Conservation (phyloP, 2,329 filamentous ascomycete species). For the Aureobasidium sp. region DNA sequence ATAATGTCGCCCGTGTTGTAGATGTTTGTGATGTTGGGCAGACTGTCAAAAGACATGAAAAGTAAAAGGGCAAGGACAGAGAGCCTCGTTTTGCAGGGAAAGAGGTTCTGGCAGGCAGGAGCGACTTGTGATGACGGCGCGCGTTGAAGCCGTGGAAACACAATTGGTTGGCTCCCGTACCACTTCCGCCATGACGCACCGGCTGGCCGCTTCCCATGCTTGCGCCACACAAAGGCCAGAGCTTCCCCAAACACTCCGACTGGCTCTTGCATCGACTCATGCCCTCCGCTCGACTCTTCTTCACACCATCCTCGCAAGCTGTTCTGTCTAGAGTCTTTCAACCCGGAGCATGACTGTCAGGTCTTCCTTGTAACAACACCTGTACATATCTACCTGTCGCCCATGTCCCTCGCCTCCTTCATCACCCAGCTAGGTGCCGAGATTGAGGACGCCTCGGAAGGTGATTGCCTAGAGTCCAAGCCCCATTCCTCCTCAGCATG, state of each 20-base stretch:
- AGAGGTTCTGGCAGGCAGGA: constrained; percentile 1
- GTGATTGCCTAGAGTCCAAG: constrained; percentile 10
- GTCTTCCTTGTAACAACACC: too few relatives aligned
- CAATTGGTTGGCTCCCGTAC: constrained; percentile 5
- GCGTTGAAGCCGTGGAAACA: neutral
- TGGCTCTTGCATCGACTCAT: neutral
- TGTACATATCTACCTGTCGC: neutral
- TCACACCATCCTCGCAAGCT: constrained; percentile 5
- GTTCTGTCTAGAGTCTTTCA: neutral
- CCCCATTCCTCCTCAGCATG: constrained; percentile 6
- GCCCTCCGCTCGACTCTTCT: neutral
- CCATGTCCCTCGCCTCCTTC: constrained; percentile 6
- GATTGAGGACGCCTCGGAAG: constrained; percentile 17
- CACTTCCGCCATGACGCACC: neutral
- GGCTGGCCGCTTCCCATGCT: neutral
- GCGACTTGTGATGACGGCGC: constrained; percentile 6
- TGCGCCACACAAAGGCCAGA: constrained; percentile 3
- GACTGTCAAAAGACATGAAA: constrained; percentile 15
- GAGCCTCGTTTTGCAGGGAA: neutral
- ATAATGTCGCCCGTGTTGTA: constrained; percentile 27
- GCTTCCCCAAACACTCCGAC: neutral
- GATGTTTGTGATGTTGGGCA: constrained; percentile 3
- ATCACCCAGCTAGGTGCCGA: constrained; percentile 37
- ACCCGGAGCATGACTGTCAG: neutral
- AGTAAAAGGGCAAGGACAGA: neutral